Base-by-base conservation (phyloP, 192 early-diverging fungal species). In the Spizellomyces sp. region DNA sequence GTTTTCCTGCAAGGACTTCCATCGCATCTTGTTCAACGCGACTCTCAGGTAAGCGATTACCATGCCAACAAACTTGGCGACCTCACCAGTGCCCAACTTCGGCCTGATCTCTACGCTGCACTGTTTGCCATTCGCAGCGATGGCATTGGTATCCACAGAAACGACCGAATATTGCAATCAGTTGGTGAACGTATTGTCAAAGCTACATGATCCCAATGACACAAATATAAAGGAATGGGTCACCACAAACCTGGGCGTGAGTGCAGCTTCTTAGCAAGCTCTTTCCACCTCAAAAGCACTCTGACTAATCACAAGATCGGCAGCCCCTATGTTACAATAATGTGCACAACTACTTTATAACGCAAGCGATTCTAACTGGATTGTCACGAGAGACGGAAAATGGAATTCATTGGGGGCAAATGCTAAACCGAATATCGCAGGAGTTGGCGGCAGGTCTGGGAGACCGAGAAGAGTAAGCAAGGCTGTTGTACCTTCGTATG, bases 371-470 rank as follows among this genome's bases (percentile, higher is more conserved):
- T 4, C 50, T 54, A 19, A 54, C 50, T 12, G 50, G 50, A 12
- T 54, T 54, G 50, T n/a, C 50, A 54, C 12, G 50, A 54, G 50
- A 54, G 17, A n/a, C 50, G 50, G 50, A 54, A 54, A 19, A 54
- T 54, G 50, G 50, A 19, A 19, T 54, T 12, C 17, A 54, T 54
- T 54, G 50, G 50, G 50, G 50, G 12, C 50, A 54, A 54, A 54
- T 54, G 50, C 50, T 54, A 2, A 54, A 54, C 12, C 50, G 50
- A 19, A 54, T 54, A n/a, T n/a, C 50, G 17, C 50, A 54, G 17
- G 50, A 54, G 14, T 19, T 54, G 17, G 12, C 50, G 17, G 50
- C 50, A 4, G 50, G 50, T 19, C 50, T 54, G 17, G 50, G 50
- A n/a, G 50, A 54, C 0, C 12, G 50, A 12, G 50, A 54, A 54